Percentiles rank a stretch among this genome's conserved stretches.
These are phyloP conservation scores for Wallacemonas rigidus DNA, from an alignment of 208 protist species.

Conservation along the genomic window DNA sequence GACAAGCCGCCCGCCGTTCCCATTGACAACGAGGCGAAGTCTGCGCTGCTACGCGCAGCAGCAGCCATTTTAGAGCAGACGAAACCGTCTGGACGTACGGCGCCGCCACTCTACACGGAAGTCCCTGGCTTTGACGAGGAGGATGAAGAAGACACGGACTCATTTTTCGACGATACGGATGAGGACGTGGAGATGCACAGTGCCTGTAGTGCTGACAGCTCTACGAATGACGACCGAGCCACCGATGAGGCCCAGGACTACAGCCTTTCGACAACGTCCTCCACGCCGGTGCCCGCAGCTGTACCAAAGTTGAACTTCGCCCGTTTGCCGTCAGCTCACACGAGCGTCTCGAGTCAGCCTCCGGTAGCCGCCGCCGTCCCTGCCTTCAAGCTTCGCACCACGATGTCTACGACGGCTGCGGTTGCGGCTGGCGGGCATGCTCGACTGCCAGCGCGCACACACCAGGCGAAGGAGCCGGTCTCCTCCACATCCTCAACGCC, in stretches of 20 bases:
- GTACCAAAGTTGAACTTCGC: conserved; percentile 1
- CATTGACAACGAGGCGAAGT: background rate
- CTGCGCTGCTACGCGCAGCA: background rate
- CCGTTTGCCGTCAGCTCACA: background rate
- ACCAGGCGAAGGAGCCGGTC: too few relatives aligned
- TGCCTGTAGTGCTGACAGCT: too few relatives aligned
- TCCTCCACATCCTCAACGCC: too few relatives aligned
- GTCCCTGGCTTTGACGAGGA: background rate
- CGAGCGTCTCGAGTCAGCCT: background rate
- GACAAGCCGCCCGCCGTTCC: background rate
- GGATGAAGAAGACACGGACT: background rate
- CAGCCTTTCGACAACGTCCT: too few relatives aligned
- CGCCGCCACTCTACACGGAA: background rate
- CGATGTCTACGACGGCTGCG: too few relatives aligned
- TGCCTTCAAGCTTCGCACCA: background rate
- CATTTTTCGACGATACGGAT: background rate
- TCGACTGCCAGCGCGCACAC: too few relatives aligned
- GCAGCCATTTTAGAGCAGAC: background rate
- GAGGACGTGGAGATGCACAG: background rate
- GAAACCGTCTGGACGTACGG: background rate
- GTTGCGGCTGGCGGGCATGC: too few relatives aligned
- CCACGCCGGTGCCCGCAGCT: background rate
- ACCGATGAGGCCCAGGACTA: too few relatives aligned
- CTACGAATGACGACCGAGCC: too few relatives aligned
- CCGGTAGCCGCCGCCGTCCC: background rate